These are phyloP conservation scores for Sporothrix euskadiensis DNA, from an alignment of 2,329 filamentous ascomycete species.

Conservation along the genomic window DNA sequence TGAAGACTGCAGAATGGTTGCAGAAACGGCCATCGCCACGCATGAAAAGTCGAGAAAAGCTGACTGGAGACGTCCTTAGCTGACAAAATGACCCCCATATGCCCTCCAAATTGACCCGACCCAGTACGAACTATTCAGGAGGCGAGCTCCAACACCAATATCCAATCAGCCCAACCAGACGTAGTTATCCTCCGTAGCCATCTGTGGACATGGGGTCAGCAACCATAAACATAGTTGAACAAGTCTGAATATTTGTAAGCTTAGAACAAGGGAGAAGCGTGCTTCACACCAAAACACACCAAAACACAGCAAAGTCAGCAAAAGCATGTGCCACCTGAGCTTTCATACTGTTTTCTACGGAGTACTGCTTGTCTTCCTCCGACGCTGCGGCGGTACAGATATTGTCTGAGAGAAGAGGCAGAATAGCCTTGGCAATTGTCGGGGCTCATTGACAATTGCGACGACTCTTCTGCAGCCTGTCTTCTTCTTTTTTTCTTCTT, in stretches of 20 bases:
- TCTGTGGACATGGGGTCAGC: neutral
- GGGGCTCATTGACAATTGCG: neutral
- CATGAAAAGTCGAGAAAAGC: neutral
- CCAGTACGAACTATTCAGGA: neutral
- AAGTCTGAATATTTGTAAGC: neutral
- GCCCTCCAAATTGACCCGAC: neutral
- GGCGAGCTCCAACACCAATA: no score
- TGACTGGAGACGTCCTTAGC: no score
- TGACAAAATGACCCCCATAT: neutral
- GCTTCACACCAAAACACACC: neutral
- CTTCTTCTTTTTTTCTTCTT: neutral
- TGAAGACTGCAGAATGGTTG: neutral
- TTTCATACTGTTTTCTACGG: neutral
- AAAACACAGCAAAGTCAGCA: neutral
- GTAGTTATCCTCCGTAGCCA: no score
- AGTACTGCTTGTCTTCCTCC: neutral
- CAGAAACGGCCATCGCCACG: neutral
- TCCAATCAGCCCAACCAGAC: no score
- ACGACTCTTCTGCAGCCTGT: neutral
- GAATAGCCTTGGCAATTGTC: neutral
- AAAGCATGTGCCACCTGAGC: neutral
- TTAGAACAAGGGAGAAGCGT: neutral
- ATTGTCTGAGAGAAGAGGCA: neutral
- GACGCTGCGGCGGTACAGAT: neutral
- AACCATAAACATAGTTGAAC: neutral